phyloP scores from a whole-genome alignment of 1,139 yeast species.

The Geotrichum phurueaensis region DNA sequence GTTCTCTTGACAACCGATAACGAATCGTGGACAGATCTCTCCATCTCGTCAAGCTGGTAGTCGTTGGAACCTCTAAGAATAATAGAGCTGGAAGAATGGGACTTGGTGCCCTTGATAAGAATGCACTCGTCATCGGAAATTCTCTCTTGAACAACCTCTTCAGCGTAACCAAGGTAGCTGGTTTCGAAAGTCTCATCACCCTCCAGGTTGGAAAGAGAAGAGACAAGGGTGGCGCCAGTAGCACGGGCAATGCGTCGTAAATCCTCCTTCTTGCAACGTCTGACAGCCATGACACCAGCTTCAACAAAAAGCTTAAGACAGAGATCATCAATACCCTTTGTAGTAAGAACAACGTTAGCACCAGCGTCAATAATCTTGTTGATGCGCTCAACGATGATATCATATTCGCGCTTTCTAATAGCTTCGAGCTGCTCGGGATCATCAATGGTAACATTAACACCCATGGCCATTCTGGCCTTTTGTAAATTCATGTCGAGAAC shows the following conservation, averaged over 20 bases:
- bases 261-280: slow-evolving; percentile 97
- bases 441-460: slow-evolving; percentile 93
- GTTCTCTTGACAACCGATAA: slow-evolving; percentile 93
- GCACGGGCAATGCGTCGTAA: slow-evolving; percentile 95
- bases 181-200: slow-evolving; percentile 97
- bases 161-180: slow-evolving; percentile 81
- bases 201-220: slow-evolving; percentile 86
- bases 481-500: slow-evolving; percentile 91
- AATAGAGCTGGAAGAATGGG: slow-evolving; percentile 87
- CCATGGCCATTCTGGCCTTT: slow-evolving; percentile 97
- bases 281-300: slow-evolving; percentile 93
- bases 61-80: slow-evolving; percentile 95
- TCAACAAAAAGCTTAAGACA: slow-evolving; percentile 94
- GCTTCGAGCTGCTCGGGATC: slow-evolving; percentile 97
- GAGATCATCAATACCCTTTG: slow-evolving; percentile 96
- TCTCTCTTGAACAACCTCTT: slow-evolving; percentile 84
- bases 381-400: slow-evolving; percentile 82
- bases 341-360: slow-evolving; percentile 92
- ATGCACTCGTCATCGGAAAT: slow-evolving; percentile 97
- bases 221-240: slow-evolving; percentile 88
- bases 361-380: slow-evolving; percentile 85
- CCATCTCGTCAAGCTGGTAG: slow-evolving; percentile 96
- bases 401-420: slow-evolving; percentile 90
- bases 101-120: slow-evolving; percentile 86
- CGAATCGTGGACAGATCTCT: slow-evolving; percentile 91